Evolutionary conservation across 768 basidiomycete species (phyloP).

Genomic region (Sporobolomyces roseus): DNA sequence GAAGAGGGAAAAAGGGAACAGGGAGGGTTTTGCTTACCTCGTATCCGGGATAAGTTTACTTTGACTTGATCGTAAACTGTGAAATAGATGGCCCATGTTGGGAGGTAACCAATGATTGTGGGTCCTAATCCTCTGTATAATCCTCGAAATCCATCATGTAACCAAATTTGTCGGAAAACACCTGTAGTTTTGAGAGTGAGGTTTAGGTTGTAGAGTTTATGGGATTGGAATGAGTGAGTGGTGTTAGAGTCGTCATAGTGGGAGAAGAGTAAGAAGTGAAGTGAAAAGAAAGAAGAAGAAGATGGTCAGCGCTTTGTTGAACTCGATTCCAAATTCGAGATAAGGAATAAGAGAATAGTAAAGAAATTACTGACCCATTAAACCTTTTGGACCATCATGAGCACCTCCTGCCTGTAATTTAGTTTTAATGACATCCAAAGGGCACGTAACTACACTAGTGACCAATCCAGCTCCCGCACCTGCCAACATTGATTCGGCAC

Average conservation of each 20-base stretch:
- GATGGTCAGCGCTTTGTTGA: background rate
- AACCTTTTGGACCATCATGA: conserved; percentile 53
- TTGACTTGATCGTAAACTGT: conserved; percentile 96
- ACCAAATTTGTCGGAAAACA: conserved; percentile 59
- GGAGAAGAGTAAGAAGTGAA: background rate
- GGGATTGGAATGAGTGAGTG: too few relatives aligned
- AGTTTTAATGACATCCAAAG: conserved; percentile 96
- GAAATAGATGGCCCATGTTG: conserved; percentile 99
- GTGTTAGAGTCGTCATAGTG: background rate
- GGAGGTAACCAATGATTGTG: conserved; percentile 91
- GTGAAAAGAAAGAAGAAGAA: background rate
- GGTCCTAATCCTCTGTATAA: conserved; percentile 96
- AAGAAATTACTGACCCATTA: conserved; percentile 56
- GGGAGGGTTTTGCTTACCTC: conserved; percentile 40
- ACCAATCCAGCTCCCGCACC: conserved; percentile 93
- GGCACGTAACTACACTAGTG: conserved; percentile 89
- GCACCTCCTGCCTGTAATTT: conserved; percentile 87
- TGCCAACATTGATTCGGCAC: conserved; percentile 55
- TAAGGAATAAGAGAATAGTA: background rate
- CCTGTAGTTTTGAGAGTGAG: too few relatives aligned
- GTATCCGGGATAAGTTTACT: conserved; percentile 47
- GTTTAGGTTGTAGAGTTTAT: too few relatives aligned
- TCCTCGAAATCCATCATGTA: conserved; percentile 73
- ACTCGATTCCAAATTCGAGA: background rate
- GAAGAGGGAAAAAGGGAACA: conserved; percentile 50